Evolutionary conservation across 495 filamentous ascomycete genomes (phyloP).

Genomic region (Lasiosphaeria ovina): DNA sequence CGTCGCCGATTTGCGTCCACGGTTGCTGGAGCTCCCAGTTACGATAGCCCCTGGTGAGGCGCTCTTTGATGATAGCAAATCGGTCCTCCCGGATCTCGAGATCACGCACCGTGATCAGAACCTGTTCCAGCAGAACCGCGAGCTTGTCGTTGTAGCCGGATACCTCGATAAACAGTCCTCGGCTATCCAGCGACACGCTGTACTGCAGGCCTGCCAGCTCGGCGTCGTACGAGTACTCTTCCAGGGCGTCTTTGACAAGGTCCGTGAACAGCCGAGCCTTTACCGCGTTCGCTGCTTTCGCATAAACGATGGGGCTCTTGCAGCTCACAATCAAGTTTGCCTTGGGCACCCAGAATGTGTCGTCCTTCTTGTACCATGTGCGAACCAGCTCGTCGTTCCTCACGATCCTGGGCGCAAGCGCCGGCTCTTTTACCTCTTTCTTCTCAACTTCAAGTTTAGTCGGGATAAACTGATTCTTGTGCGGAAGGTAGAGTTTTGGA

Average conservation of each 20-base stretch:
- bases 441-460: constrained; percentile 92
- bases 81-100: constrained; percentile 78
- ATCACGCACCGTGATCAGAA: constrained; percentile 82
- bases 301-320: constrained; percentile 72
- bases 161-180: constrained; percentile 76
- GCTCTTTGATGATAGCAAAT: constrained; percentile 90
- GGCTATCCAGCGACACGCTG: constrained; percentile 62
- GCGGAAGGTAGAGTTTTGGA: constrained; percentile 77
- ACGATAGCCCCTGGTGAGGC: constrained; percentile 66
- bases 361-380: constrained; percentile 99
- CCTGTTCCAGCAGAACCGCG: constrained; percentile 84
- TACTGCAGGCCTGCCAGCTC: constrained; percentile 92
- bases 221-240: constrained; percentile 95
- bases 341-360: constrained; percentile 98
- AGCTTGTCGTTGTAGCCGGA: constrained; percentile 97
- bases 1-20: constrained; percentile 87
- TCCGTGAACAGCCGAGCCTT: constrained; percentile 82
- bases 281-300: constrained; percentile 73
- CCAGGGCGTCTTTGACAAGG: constrained; percentile 82
- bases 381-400: constrained; percentile 79
- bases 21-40: constrained; percentile 88
- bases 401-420: constrained; percentile 76
- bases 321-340: constrained; percentile 79
- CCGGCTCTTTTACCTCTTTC: constrained; percentile 74
- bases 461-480: constrained; percentile 95